Percentiles rank a stretch among this genome's conserved stretches.
phyloP scores from a whole-genome alignment of 2,329 filamentous ascomycete genomes.

The Apiospora koreana region DNA sequence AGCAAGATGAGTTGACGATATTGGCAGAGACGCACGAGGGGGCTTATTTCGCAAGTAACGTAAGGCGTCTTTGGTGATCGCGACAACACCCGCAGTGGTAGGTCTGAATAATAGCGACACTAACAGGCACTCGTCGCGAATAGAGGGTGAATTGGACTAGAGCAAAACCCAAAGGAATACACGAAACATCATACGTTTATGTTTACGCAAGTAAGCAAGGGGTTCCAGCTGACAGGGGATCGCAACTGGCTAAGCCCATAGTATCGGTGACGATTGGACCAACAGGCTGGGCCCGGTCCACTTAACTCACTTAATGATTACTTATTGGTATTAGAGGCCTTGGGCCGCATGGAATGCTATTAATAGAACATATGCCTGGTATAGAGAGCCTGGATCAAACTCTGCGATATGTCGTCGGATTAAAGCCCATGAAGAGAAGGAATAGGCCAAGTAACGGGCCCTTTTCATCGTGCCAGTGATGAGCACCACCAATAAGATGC shows the following conservation, averaged over 20 bases:
- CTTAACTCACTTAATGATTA: neutral
- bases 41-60: neutral
- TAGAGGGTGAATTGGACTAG: too few relatives aligned
- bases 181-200: neutral
- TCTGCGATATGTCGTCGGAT: too few relatives aligned
- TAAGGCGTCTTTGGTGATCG: neutral
- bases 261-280: neutral
- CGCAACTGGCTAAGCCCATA: neutral
- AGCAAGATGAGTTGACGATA: neutral
- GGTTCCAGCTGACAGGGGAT: neutral
- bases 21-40: neutral
- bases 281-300: neutral
- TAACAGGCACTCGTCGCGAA: too few relatives aligned
- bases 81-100: neutral
- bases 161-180: neutral
- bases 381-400: too few relatives aligned
- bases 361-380: too few relatives aligned
- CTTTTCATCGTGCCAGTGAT: too few relatives aligned
- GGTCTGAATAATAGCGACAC: neutral
- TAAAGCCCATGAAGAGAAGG: too few relatives aligned
- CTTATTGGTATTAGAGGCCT: too few relatives aligned
- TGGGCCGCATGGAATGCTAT: too few relatives aligned
- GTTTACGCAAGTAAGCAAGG: too few relatives aligned
- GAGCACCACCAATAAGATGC: too few relatives aligned
- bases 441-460: too few relatives aligned